A percentile compares a stretch with the other conserved stretches of the same genome.
These are phyloP conservation scores for Salix udensis DNA, from an alignment of 345 rosid species.

Conservation along the genomic window DNA sequence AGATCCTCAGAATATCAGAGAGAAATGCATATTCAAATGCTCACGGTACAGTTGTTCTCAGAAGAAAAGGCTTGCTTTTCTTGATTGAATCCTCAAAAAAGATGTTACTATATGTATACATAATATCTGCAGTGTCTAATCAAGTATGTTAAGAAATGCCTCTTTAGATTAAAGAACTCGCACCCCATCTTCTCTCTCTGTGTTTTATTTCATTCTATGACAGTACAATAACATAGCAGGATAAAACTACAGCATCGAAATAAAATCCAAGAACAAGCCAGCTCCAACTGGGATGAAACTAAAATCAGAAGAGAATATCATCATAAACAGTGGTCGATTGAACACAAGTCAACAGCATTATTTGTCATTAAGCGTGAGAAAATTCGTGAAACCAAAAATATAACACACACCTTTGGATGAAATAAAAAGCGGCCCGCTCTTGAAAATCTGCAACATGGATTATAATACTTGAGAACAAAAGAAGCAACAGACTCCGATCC, in stretches of 20 bases:
- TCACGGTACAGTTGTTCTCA: not conserved
- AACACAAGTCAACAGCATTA: not conserved
- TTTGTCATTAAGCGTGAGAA: not conserved
- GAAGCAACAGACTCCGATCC: not conserved
- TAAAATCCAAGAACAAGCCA: not conserved
- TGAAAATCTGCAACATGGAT: conserved; percentile 17
- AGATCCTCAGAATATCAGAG: not conserved
- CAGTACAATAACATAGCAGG: not conserved
- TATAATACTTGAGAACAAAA: not conserved
- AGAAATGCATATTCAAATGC: not conserved
- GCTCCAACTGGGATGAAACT: not conserved
- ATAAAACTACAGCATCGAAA: not conserved
- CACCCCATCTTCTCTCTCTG: not conserved
- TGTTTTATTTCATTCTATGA: not conserved
- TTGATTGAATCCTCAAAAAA: not conserved
- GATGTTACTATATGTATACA: not conserved
- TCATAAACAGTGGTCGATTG: not conserved
- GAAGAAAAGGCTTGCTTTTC: not conserved
- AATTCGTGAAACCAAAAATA: not conserved
- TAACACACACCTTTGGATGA: conserved; percentile 21
- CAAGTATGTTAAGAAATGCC: not conserved
- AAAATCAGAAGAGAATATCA: not conserved
- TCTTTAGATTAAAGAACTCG: not conserved
- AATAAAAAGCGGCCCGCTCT: conserved; percentile 29
- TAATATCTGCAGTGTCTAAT: not conserved